phyloP scores from a whole-genome alignment of 805 yeast genomes.

The Wickerhamiella australiensis region DNA sequence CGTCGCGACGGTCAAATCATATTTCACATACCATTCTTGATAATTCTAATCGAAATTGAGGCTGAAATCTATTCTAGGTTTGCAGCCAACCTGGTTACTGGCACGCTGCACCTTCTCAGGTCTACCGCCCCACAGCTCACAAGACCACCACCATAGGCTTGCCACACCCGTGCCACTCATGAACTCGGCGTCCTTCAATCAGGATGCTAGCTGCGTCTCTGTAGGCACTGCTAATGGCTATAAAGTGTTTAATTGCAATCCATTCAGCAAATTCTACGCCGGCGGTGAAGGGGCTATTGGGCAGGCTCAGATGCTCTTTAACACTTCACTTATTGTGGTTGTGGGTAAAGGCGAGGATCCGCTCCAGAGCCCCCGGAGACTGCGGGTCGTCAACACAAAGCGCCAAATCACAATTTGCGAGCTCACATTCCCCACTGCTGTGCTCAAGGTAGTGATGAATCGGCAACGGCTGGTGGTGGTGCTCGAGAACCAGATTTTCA shows the following conservation, averaged over 20 bases:
- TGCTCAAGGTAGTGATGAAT: conserved; percentile 63
- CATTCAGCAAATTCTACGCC: conserved; percentile 61
- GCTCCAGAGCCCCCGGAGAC: conserved; percentile 53
- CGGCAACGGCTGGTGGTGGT: conserved; percentile 71
- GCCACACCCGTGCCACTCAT: conserved; percentile 19
- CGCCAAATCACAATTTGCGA: conserved; percentile 64
- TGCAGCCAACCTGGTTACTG: not conserved
- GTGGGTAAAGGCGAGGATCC: conserved; percentile 70
- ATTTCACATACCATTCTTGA: too few species aligned
- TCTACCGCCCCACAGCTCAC: not conserved
- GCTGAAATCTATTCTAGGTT: too few species aligned
- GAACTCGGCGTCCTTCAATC: conserved; percentile 65
- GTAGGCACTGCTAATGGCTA: conserved; percentile 56
- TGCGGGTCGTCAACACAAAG: conserved; percentile 74
- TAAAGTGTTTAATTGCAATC: conserved; percentile 75
- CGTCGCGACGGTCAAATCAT: too few species aligned
- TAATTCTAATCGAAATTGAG: too few species aligned
- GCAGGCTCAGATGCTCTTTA: conserved; percentile 78
- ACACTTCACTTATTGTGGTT: conserved; percentile 74
- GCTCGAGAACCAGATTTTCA: conserved; percentile 65
- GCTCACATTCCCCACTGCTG: conserved; percentile 66
- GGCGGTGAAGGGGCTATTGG: conserved; percentile 33
- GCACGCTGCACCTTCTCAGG: not conserved
- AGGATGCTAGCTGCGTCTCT: conserved; percentile 73
- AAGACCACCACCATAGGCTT: too few species aligned